These are phyloP conservation scores for Tillandsia fasciculata DNA, from an alignment of 176 grass and related monocot genomes.

Conservation along the genomic window DNA sequence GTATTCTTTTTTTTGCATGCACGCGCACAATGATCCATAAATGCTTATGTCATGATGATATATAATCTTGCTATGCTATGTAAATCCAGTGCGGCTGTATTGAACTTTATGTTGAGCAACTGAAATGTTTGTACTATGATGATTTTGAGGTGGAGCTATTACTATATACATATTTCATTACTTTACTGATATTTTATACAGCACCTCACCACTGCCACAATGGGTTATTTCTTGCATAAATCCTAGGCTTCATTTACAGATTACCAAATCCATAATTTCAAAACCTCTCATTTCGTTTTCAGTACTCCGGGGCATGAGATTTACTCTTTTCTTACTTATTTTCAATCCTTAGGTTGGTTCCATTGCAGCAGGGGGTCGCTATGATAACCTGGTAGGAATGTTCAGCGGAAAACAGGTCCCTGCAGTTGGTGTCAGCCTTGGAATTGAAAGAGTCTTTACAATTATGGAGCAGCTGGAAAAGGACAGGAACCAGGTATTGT, in stretches of 20 bases:
- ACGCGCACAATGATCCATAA: no score
- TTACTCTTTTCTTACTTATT: slow-evolving; percentile 20
- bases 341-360: slow-evolving; percentile 60
- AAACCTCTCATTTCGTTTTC: not conserved
- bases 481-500: slow-evolving; percentile 60
- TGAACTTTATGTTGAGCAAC: not conserved
- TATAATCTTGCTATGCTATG: not conserved
- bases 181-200: slow-evolving; percentile 1
- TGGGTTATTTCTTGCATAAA: no score
- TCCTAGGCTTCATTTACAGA: no score
- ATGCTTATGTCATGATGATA: not conserved
- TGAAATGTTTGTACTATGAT: not conserved
- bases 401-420: slow-evolving; percentile 91
- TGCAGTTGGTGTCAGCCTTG: slow-evolving; percentile 92
- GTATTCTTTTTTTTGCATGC: no score
- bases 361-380: slow-evolving; percentile 87
- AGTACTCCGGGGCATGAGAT: not conserved
- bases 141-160: not conserved
- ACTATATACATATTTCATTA: not conserved
- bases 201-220: no score
- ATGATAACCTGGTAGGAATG: slow-evolving; percentile 91
- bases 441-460: slow-evolving; percentile 92
- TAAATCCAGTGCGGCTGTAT: not conserved
- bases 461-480: slow-evolving; percentile 91
- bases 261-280: not conserved